Evolutionary conservation across 257 asterid genomes (phyloP).

Genomic region (Pogostemon cablin): DNA sequence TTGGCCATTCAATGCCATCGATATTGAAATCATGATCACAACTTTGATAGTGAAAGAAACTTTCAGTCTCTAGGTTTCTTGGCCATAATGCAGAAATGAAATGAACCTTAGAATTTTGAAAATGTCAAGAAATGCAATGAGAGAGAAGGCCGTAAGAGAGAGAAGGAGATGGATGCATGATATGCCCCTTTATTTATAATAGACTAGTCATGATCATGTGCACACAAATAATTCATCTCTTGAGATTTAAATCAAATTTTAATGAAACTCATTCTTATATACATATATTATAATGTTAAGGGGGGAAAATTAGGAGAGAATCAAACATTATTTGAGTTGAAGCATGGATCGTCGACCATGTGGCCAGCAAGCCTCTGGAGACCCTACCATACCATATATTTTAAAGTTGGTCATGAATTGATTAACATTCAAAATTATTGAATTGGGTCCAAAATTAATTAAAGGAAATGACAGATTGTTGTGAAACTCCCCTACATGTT

Average conservation of each 20-base stretch:
- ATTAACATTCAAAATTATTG: not conserved
- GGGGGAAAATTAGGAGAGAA: too few relatives aligned
- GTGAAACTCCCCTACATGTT: conserved; percentile 4
- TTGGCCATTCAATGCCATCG: not conserved
- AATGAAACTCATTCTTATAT: too few relatives aligned
- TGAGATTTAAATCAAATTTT: too few relatives aligned
- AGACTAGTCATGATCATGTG: not conserved
- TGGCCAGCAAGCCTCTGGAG: not conserved
- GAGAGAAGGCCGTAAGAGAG: not conserved
- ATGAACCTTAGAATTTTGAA: not conserved
- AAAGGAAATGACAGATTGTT: not conserved
- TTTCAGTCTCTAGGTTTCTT: not conserved
- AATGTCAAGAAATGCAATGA: not conserved
- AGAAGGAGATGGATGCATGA: not conserved
- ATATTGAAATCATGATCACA: not conserved
- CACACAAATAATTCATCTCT: not conserved
- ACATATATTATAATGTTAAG: too few relatives aligned
- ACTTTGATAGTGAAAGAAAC: not conserved
- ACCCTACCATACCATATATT: not conserved
- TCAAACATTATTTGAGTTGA: not conserved
- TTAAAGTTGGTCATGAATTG: not conserved
- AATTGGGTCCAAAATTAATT: not conserved
- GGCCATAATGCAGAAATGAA: not conserved
- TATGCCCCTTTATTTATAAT: not conserved
- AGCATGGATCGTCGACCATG: not conserved